These are phyloP conservation scores for Davidsoniella virescens DNA, from an alignment of 2,329 filamentous ascomycete species.

Conservation along the genomic window DNA sequence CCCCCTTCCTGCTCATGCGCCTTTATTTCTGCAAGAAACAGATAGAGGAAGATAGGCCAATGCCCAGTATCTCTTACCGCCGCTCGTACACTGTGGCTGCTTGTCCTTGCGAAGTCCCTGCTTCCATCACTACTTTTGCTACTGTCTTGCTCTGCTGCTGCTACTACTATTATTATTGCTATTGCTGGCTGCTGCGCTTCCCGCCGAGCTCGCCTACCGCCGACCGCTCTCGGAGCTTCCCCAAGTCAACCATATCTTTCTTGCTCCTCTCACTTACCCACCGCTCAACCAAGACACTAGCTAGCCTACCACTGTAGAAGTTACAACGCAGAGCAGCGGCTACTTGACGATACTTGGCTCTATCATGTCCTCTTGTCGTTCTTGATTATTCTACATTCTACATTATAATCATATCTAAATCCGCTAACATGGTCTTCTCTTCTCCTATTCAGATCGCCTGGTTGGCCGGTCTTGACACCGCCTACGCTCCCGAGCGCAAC, in stretches of 20 bases:
- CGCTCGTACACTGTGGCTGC: not conserved
- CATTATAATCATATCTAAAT: too few relatives aligned
- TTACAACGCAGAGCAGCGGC: too few relatives aligned
- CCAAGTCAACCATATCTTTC: not conserved
- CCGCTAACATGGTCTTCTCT: too few relatives aligned
- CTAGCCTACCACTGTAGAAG: too few relatives aligned
- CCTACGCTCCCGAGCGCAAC: constrained; percentile 71
- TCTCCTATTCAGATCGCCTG: constrained; percentile 33
- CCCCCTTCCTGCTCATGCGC: not conserved
- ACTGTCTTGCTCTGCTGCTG: not conserved
- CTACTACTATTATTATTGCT: not conserved
- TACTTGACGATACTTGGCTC: not conserved
- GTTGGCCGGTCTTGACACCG: constrained; percentile 65
- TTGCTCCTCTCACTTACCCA: not conserved
- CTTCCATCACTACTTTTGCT: too few relatives aligned
- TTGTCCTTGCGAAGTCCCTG: not conserved
- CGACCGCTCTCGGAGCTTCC: constrained; percentile 9
- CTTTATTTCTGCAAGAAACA: not conserved
- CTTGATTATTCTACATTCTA: too few relatives aligned
- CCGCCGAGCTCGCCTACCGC: not conserved
- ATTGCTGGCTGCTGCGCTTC: not conserved
- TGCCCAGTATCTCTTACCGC: not conserved
- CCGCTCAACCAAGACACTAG: too few relatives aligned
- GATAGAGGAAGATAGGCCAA: not conserved
- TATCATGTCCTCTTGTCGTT: not conserved